Conservation (phyloP, 345 rosid genomes). For the Turritis glabra region DNA sequence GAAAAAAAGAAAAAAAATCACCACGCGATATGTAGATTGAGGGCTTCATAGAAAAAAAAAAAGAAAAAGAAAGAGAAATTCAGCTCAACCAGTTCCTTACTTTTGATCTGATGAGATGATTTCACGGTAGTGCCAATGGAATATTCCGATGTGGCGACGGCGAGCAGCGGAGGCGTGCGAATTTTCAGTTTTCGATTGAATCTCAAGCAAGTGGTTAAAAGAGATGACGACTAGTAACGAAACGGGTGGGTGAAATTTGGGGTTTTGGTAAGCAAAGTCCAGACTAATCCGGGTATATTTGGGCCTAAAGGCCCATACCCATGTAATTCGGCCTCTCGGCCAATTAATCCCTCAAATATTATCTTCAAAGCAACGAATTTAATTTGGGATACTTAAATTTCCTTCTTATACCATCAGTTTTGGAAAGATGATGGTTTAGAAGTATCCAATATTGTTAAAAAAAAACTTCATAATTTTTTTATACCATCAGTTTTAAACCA, state of each 20-base stretch:
- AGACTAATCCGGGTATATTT: not conserved
- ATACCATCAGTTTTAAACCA: not conserved
- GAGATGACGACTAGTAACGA: not conserved
- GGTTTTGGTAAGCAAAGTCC: not conserved
- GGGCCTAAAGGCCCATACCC: not conserved
- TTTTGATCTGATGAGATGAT: not conserved
- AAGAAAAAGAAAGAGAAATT: not conserved
- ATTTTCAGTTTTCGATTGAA: constrained; percentile 20
- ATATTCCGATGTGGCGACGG: constrained; percentile 16
- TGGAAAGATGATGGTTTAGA: not conserved
- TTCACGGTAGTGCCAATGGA: not conserved
- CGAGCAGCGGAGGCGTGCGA: constrained; percentile 14
- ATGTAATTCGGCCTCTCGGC: not conserved
- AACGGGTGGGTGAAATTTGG: not conserved
- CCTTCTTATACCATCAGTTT: too few relatives aligned
- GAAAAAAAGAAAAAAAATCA: too few relatives aligned
- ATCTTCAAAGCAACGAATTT: not conserved
- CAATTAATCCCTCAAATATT: not conserved
- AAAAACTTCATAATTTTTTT: not conserved
- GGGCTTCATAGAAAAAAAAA: not conserved
- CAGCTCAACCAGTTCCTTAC: not conserved
- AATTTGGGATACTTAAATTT: not conserved
- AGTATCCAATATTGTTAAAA: not conserved
- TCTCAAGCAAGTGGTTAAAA: constrained; percentile 9
- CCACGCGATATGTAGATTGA: not conserved